Conservation (phyloP, 768 basidiomycete genomes). For the Boletus vermiculosoides region DNA sequence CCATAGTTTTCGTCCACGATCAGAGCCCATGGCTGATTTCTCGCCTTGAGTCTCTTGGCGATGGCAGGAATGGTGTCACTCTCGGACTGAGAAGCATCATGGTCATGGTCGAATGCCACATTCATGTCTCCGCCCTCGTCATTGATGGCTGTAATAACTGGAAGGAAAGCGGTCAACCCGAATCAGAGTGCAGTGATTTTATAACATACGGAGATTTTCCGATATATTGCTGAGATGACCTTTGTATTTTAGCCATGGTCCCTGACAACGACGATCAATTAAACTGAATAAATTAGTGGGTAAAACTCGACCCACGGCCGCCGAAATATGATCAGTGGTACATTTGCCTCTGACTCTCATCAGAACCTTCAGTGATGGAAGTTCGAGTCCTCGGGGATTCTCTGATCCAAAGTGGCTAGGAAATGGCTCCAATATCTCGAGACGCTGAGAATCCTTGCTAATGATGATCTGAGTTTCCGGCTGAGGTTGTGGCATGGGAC, state of each 20-base stretch:
- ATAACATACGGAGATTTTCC: conserved; percentile 80
- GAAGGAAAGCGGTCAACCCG: conserved; percentile 5
- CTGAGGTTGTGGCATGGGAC: conserved; percentile 67
- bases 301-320: conserved; percentile 61
- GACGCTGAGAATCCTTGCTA: conserved; percentile 70
- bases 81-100: conserved; percentile 39
- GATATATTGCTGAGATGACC: conserved; percentile 96
- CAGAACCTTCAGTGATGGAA: conserved; percentile 79
- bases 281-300: background rate
- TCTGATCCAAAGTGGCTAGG: conserved; percentile 61
- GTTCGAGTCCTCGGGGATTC: conserved; percentile 60
- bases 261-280: conserved; percentile 43
- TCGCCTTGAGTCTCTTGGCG: conserved; percentile 84
- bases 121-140: conserved; percentile 95
- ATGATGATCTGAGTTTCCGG: conserved; percentile 80
- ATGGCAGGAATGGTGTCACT: conserved; percentile 86
- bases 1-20: conserved; percentile 98
- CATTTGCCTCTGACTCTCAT: conserved; percentile 97
- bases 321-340: conserved; percentile 98
- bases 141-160: conserved; percentile 93
- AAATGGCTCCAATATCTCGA: conserved; percentile 89
- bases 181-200: background rate
- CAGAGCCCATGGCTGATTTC: conserved; percentile 86
- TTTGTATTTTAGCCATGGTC: conserved; percentile 99
- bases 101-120: conserved; percentile 78